Evolutionary conservation across 169 alveolate genomes (phyloP).

Genomic region (Eimeria tenella): DNA sequence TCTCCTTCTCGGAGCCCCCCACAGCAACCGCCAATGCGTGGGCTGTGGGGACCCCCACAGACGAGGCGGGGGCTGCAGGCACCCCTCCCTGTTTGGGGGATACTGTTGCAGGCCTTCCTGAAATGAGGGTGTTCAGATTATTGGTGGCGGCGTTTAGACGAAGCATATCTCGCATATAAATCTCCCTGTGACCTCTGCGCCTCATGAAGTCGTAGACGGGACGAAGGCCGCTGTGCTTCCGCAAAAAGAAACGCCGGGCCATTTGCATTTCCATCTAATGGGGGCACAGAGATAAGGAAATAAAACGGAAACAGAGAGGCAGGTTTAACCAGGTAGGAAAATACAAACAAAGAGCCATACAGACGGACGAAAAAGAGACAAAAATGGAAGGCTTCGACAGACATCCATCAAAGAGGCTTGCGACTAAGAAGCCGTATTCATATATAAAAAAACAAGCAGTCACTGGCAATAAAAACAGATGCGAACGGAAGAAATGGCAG

Average conservation of each 20-base stretch:
- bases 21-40: slow-evolving; percentile 72
- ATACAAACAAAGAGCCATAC: not conserved
- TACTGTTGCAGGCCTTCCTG: not conserved
- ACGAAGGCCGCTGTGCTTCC: slow-evolving; percentile 48
- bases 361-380: not conserved
- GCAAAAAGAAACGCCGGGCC: slow-evolving; percentile 74
- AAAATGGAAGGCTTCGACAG: not conserved
- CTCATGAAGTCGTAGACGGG: slow-evolving; percentile 64
- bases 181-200: slow-evolving; percentile 39
- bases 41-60: not conserved
- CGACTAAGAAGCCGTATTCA: too few species aligned
- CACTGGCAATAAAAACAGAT: not conserved
- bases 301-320: not conserved
- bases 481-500: not conserved
- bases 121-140: not conserved
- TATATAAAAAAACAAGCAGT: not conserved
- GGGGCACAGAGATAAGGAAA: not conserved
- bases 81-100: not conserved
- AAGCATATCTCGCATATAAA: slow-evolving; percentile 77
- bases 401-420: too few species aligned
- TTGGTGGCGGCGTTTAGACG: slow-evolving; percentile 68
- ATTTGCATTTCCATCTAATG: slow-evolving; percentile 37
- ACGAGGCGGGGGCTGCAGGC: not conserved
- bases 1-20: slow-evolving; percentile 27
- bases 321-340: not conserved